These are phyloP conservation scores for Laguncularia racemosa DNA, from an alignment of 345 rosid genomes.

Conservation along the genomic window DNA sequence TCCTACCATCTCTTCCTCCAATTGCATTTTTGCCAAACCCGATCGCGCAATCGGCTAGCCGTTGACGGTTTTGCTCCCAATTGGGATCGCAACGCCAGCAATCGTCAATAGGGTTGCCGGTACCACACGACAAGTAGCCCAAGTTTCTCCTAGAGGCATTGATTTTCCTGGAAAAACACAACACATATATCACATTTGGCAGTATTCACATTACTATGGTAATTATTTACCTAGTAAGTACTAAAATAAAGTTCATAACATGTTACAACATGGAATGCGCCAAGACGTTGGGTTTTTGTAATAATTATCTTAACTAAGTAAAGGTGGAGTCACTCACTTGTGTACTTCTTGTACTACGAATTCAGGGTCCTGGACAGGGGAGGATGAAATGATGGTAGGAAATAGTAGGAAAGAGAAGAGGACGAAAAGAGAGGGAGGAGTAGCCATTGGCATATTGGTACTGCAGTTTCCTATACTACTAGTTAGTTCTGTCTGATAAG, in stretches of 20 bases:
- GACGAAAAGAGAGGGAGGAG: conserved; percentile 19
- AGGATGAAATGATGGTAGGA: conserved; percentile 27
- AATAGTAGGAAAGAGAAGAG: conserved; percentile 20
- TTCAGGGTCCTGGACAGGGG: conserved; percentile 50
- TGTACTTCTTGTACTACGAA: conserved; percentile 53
- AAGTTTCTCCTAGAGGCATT: conserved; percentile 63
- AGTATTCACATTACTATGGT: neutral
- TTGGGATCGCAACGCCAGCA: conserved; percentile 81
- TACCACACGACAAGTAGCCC: conserved; percentile 58
- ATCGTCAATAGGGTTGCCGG: conserved; percentile 77
- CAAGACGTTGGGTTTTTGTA: too few species aligned
- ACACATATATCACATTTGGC: neutral
- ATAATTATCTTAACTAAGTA: too few species aligned
- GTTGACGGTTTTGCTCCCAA: conserved; percentile 66
- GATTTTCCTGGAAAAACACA: conserved; percentile 32
- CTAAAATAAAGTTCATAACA: too few species aligned
- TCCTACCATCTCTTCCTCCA: conserved; percentile 66
- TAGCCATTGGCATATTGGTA: conserved; percentile 15
- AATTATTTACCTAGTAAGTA: too few species aligned
- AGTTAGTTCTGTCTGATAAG: conserved; percentile 1
- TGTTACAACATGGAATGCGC: too few species aligned
- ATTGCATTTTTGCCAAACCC: conserved; percentile 75
- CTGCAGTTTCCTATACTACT: neutral
- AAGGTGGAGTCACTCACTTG: conserved; percentile 21
- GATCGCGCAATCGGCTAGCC: conserved; percentile 65